Base-by-base conservation (phyloP, 2,329 filamentous ascomycete genomes). In the Phialophora macrospora region DNA sequence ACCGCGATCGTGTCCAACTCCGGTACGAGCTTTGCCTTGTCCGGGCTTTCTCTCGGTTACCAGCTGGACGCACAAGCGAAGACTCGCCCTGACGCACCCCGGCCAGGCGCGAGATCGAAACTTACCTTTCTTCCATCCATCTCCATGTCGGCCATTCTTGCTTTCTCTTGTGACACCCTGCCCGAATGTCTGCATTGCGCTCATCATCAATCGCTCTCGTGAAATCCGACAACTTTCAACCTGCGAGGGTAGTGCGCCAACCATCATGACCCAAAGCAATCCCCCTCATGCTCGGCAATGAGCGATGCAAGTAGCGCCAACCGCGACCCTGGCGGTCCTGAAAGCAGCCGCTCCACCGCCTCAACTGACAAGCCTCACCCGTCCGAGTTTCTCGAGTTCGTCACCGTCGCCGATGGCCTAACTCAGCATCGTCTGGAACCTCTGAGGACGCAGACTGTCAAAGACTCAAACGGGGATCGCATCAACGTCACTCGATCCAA, bases 381-480 rank as follows among this genome's bases (percentile, higher is more conserved):
- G 38, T 71, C 68, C 7, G 68, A 71, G 51, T 68, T 65, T 32
- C 64, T 71, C 52, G 68, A 71, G 55, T 71, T 71, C 46, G 65
- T 68, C 44, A 70, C 65, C 3, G 57, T 64, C 44, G 32, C 51
- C 17, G 26, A 41, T 24, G 32, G 60, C n/a, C 38, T 46, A 41
- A 20, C 14, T 9, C 34, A 24, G n/a, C 22, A 5, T 24, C 63
- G 66, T 9, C 49, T 70, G 12, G 54, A 68, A 57, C 66, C 65
- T 60, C 26, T 70, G 26, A 66, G 57, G 55, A 52, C 55, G 26
- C 57, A 55, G 28, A 26, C 62, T 24, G 48, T 30, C 44, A 60
- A 63, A 60, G 34, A 60, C 48, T 30, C 48, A 6, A 6, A 20
- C 20, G 46, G 56, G 34, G 60, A 44, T 26, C 64, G 30, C 26